Conservation (phyloP, 305 asterid genomes). For the Solanum aculeatissimum region DNA sequence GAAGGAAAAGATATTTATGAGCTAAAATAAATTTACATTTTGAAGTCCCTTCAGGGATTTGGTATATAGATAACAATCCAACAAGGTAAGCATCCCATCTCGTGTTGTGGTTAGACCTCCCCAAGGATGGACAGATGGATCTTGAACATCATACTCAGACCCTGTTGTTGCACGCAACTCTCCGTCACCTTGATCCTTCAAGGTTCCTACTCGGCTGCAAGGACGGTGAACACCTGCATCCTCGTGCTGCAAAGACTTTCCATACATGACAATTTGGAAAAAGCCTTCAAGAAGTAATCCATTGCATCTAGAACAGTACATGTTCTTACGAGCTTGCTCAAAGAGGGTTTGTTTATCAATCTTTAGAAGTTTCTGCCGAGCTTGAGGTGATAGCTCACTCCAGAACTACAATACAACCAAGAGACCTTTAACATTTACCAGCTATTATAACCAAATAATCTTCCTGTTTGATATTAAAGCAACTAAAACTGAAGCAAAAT, state of each 20-base stretch:
- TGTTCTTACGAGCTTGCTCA: slow-evolving; percentile 96
- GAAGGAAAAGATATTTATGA: background rate
- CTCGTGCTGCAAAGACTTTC: slow-evolving; percentile 81
- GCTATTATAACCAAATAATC: background rate
- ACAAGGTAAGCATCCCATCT: slow-evolving; percentile 82
- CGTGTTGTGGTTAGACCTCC: slow-evolving; percentile 84
- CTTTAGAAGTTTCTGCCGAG: slow-evolving; percentile 73
- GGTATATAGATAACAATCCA: slow-evolving; percentile 69
- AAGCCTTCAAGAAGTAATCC: slow-evolving; percentile 95
- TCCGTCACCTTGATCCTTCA: slow-evolving; percentile 28
- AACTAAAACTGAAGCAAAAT: background rate
- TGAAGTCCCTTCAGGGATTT: slow-evolving; percentile 82
- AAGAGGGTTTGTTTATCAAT: slow-evolving; percentile 85
- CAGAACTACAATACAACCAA: slow-evolving; percentile 63
- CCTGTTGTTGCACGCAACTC: slow-evolving; percentile 29
- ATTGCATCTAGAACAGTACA: slow-evolving; percentile 98
- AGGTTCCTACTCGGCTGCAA: slow-evolving; percentile 19
- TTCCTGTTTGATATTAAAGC: background rate
- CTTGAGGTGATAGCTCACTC: slow-evolving; percentile 78
- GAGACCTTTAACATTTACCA: background rate
- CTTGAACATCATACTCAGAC: slow-evolving; percentile 61
- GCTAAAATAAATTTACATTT: slow-evolving; percentile 40
- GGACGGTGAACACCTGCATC: slow-evolving; percentile 22
- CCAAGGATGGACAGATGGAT: slow-evolving; percentile 96
- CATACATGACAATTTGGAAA: slow-evolving; percentile 83